Percentiles rank a stretch among this genome's conserved stretches.
Conservation (phyloP, 345 rosid species). For the Acer negundo region DNA sequence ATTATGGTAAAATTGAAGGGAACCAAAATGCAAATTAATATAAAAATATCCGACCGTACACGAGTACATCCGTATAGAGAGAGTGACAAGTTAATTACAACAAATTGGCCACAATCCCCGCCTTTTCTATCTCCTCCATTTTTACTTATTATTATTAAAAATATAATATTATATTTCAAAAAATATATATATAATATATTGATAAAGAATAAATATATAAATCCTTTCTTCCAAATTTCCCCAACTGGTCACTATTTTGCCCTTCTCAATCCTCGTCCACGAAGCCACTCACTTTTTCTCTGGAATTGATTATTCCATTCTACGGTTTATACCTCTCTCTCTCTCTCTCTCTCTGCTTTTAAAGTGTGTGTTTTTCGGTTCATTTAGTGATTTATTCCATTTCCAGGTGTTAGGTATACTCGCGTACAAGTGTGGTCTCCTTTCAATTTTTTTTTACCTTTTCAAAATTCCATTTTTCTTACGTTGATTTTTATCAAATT, state of each 20-base stretch:
- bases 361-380: no score
- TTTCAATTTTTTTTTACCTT: not conserved
- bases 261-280: slow-evolving; percentile 8
- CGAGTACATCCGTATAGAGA: not conserved
- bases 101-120: slow-evolving; percentile 30
- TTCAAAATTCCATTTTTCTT: not conserved
- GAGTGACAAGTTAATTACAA: not conserved
- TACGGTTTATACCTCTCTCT: not conserved
- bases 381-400: not conserved
- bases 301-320: not conserved
- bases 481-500: not conserved
- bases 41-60: not conserved
- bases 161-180: no score
- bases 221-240: not conserved
- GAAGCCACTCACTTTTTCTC: slow-evolving; percentile 8
- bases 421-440: not conserved
- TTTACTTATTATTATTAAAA: not conserved
- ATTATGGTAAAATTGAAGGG: not conserved
- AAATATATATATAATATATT: no score
- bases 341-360: not conserved
- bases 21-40: not conserved
- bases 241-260: slow-evolving; percentile 1
- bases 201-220: no score
- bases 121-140: not conserved
- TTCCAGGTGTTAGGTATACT: slow-evolving; percentile 8